These are phyloP conservation scores for Monosporascus sp. DNA, from an alignment of 2,329 filamentous ascomycete species.

Conservation along the genomic window DNA sequence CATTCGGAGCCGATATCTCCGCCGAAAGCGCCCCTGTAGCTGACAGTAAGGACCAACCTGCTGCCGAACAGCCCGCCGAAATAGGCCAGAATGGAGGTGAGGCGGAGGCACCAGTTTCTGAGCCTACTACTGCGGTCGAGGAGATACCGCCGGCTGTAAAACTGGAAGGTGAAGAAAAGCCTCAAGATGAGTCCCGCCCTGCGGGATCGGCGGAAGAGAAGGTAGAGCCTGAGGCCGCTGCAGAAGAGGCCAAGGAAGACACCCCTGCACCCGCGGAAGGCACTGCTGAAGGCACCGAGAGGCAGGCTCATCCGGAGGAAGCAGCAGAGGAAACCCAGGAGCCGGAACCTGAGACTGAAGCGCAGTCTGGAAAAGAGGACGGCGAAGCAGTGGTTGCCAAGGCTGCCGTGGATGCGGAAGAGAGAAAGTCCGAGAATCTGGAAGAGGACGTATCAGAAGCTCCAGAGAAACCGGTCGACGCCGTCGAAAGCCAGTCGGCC, in stretches of 20 bases:
- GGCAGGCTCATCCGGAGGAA: neutral
- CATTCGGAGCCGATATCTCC: neutral
- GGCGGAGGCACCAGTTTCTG: neutral
- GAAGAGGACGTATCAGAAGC: slow-evolving; percentile 2
- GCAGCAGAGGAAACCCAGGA: neutral
- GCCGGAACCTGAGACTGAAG: neutral
- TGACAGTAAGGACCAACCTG: neutral
- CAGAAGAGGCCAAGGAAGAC: slow-evolving; percentile 4
- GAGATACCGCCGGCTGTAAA: neutral
- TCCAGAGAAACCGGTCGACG: neutral
- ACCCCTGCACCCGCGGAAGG: neutral
- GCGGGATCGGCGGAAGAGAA: neutral
- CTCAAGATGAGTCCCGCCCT: neutral
- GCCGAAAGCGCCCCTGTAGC: neutral
- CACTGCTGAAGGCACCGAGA: slow-evolving; percentile 1
- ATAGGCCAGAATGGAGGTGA: neutral
- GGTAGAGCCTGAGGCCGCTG: neutral
- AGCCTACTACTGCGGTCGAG: neutral
- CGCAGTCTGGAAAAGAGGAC: neutral
- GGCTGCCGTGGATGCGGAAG: slow-evolving; percentile 1
- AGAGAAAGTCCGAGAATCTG: slow-evolving; percentile 1
- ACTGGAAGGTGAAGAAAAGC: neutral
- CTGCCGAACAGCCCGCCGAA: neutral
- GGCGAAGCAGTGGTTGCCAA: neutral
- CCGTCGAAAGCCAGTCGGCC: neutral